Conservation (phyloP, 306 rosid genomes). For the Datisca glomerata region DNA sequence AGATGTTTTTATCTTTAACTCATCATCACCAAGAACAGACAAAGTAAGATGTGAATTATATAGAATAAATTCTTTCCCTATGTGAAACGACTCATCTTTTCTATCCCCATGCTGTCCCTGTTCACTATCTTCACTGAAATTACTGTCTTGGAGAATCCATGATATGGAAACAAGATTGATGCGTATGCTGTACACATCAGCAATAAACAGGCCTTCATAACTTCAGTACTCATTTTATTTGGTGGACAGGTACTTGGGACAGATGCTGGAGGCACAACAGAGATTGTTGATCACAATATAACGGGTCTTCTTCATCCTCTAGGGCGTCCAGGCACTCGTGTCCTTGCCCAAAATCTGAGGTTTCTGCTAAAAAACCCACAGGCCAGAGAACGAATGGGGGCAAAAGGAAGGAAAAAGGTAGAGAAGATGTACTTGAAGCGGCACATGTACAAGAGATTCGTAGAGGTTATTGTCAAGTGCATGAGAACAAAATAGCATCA, state of each 20-base stretch:
- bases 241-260: conserved; percentile 75
- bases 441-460: conserved; percentile 72
- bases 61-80: too few species aligned
- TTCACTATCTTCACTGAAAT: too few species aligned
- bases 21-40: too few species aligned
- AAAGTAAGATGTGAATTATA: too few species aligned
- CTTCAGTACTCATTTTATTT: neutral
- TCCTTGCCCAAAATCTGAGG: conserved; percentile 47
- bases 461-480: conserved; percentile 58
- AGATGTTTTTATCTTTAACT: too few species aligned
- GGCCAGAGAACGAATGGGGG: conserved; percentile 61
- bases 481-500: conserved; percentile 54
- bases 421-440: conserved; percentile 64
- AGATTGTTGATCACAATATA: conserved; percentile 74
- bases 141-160: neutral
- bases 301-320: conserved; percentile 75
- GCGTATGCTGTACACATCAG: too few species aligned
- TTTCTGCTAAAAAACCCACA: conserved; percentile 44
- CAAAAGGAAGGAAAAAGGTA: conserved; percentile 61
- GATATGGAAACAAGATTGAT: too few species aligned
- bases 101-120: too few species aligned
- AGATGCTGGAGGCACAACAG: conserved; percentile 78
- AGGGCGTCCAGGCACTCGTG: conserved; percentile 40
- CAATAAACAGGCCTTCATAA: too few species aligned
- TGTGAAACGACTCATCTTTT: too few species aligned